Percentiles rank a stretch among this genome's conserved stretches.
phyloP scores from a whole-genome alignment of 805 yeast genomes.

The Saturnispora quitensis region DNA sequence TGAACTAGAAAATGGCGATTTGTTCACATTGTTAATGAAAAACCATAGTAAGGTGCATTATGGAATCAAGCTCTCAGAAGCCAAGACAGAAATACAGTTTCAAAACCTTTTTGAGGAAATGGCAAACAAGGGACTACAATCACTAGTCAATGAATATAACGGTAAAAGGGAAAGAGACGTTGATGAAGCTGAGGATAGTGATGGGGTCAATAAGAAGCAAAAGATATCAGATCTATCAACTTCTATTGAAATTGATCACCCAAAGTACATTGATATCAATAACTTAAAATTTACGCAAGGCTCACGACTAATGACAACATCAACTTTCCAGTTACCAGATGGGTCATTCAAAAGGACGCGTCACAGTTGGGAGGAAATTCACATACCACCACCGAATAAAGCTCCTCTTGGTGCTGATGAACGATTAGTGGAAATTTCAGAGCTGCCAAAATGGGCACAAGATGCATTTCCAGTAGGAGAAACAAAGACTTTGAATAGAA shows the following conservation, averaged over 20 bases:
- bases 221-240: not conserved
- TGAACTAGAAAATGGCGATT: conserved; percentile 40
- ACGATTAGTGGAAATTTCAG: conserved; percentile 44
- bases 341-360: conserved; percentile 75
- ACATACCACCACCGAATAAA: conserved; percentile 75
- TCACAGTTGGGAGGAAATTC: conserved; percentile 76
- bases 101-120: conserved; percentile 36
- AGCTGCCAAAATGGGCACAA: conserved; percentile 77
- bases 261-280: conserved; percentile 55
- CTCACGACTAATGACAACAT: conserved; percentile 52
- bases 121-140: conserved; percentile 31
- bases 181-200: conserved; percentile 6
- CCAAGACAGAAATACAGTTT: conserved; percentile 24
- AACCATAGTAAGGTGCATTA: conserved; percentile 31
- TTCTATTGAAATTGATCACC: conserved; percentile 23
- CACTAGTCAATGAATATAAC: conserved; percentile 35
- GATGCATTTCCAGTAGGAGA: conserved; percentile 62
- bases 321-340: conserved; percentile 66
- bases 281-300: conserved; percentile 65
- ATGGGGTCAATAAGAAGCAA: conserved; percentile 8
- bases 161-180: conserved; percentile 11
- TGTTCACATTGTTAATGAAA: conserved; percentile 40
- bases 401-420: conserved; percentile 26
- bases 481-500: conserved; percentile 59
- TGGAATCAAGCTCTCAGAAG: conserved; percentile 21